phyloP scores from a whole-genome alignment of 2,329 filamentous ascomycete species.

The Magnaporthiopsis rhizophila region DNA sequence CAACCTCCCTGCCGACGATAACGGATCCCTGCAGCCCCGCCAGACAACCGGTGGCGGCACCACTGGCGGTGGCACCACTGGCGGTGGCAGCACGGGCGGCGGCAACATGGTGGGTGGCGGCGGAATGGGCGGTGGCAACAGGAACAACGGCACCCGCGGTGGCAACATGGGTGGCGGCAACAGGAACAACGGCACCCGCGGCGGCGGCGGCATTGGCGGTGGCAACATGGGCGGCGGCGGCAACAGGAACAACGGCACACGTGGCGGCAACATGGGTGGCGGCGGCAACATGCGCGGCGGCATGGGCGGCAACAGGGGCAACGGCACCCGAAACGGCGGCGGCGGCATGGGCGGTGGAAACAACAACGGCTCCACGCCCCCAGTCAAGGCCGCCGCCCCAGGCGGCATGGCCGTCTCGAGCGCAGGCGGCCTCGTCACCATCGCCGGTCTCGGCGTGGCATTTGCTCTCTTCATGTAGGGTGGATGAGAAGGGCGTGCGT shows the following conservation, averaged over 20 bases:
- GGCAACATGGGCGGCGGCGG: neutral
- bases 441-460: constrained; percentile 3
- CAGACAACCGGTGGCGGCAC: neutral
- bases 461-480: constrained; percentile 3
- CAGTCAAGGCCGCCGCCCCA: neutral
- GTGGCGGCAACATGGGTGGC: neutral
- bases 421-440: constrained; percentile 2
- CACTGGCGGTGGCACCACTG: neutral
- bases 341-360: neutral
- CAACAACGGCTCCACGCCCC: neutral
- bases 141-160: neutral
- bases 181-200: neutral
- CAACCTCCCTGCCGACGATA: neutral
- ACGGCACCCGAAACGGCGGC: neutral
- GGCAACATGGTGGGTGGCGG: neutral
- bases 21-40: neutral
- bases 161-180: neutral
- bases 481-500: neutral
- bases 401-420: neutral
- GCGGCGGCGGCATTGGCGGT: neutral
- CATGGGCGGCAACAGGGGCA: neutral
- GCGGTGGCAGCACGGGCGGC: neutral
- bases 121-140: neutral
- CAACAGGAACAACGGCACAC: no score
- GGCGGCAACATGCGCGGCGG: neutral